phyloP scores from a whole-genome alignment of 176 grass and related monocot genomes.

The Panicum miliaceum region DNA sequence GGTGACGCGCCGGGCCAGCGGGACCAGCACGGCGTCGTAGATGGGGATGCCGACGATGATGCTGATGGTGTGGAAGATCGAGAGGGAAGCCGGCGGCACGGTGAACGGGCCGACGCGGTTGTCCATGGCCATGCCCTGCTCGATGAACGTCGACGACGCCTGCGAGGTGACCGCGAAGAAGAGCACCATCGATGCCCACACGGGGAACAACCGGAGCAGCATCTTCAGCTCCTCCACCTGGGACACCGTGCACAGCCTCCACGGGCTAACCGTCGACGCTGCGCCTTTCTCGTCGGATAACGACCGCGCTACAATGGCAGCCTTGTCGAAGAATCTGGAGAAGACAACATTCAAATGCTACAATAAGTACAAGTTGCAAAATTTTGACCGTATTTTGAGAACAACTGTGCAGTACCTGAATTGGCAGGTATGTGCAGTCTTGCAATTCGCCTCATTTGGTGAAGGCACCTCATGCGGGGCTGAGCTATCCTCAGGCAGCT shows the following conservation, averaged over 20 bases:
- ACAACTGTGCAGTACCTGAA: not conserved
- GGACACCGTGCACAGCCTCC: constrained; percentile 49
- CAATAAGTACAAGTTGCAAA: no score
- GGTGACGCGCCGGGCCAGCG: constrained; percentile 33
- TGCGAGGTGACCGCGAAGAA: constrained; percentile 38
- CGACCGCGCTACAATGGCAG: constrained; percentile 11
- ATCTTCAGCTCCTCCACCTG: constrained; percentile 60
- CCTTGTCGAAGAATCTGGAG: constrained; percentile 50
- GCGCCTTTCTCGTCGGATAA: not conserved
- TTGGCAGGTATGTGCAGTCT: not conserved
- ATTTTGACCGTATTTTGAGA: no score
- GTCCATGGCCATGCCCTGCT: constrained; percentile 51
- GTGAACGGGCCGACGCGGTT: constrained; percentile 35
- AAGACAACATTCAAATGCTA: not conserved
- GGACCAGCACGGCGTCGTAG: constrained; percentile 48
- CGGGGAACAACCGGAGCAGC: constrained; percentile 40
- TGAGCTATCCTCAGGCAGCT: not conserved
- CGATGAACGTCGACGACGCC: constrained; percentile 34
- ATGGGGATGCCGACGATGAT: constrained; percentile 39
- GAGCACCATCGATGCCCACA: constrained; percentile 41
- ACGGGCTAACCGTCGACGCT: not conserved
- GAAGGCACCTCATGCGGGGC: not conserved
- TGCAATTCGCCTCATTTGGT: not conserved
- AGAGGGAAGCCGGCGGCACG: constrained; percentile 45
- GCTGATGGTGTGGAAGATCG: constrained; percentile 38